Conservation (phyloP, 2,329 filamentous ascomycete genomes). For the Amylocarpus encephaloides region DNA sequence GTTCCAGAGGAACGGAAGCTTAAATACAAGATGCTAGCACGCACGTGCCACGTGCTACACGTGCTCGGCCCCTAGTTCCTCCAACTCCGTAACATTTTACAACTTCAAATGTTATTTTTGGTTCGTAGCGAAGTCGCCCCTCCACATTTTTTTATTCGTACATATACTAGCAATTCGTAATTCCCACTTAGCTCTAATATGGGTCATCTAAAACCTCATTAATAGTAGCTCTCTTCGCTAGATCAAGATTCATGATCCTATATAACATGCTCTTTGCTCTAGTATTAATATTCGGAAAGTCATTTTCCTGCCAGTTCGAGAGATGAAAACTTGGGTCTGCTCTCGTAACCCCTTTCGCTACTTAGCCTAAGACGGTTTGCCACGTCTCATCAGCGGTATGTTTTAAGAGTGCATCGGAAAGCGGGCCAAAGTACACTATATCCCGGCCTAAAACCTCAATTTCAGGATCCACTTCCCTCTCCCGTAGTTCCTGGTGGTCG, state of each 20-base stretch:
- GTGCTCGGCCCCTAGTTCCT: no score
- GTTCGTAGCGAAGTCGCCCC: no score
- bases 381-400: conserved; percentile 4
- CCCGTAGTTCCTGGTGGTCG: conserved; percentile 4
- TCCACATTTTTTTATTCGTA: no score
- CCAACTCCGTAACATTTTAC: no score
- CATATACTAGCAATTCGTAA: no score
- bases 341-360: conserved; percentile 1
- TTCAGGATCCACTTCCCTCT: conserved; percentile 8
- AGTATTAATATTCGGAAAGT: conserved; percentile 3
- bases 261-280: conserved; percentile 3
- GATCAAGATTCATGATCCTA: conserved; percentile 4
- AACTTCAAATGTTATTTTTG: no score
- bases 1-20: no score
- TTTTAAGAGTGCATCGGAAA: conserved; percentile 9
- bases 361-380: conserved; percentile 3
- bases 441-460: conserved; percentile 8
- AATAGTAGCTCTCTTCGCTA: conserved; percentile 3
- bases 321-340: conserved; percentile 3
- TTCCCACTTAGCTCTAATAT: conserved; percentile 7
- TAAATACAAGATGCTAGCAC: no score
- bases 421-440: conserved; percentile 9
- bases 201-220: conserved; percentile 8
- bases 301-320: conserved; percentile 3
- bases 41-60: no score